Conservation (phyloP, 73 alveolate species). For the Loxodes magnus region DNA sequence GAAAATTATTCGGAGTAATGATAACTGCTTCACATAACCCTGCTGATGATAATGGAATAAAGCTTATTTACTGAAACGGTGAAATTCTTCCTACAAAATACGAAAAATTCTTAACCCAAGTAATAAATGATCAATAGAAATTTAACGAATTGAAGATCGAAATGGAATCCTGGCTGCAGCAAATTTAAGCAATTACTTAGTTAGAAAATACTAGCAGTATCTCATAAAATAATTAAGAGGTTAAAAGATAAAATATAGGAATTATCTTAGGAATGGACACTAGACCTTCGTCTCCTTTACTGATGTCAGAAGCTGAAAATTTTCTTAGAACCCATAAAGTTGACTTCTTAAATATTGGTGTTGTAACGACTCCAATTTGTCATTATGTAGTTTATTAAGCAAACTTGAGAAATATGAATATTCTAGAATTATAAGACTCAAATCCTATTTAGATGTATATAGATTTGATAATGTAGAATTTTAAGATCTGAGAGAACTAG, state of each 20-base stretch:
- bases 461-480: too few species aligned
- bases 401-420: conserved; percentile 11
- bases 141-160: conserved; percentile 20
- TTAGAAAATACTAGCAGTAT: conserved; percentile 16
- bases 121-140: too few species aligned
- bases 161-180: conserved; percentile 16
- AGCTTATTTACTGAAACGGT: conserved; percentile 65
- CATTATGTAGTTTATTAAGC: conserved; percentile 22
- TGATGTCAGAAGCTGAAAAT: too few species aligned
- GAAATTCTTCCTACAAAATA: conserved; percentile 57
- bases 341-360: conserved; percentile 28
- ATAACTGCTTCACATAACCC: conserved; percentile 90
- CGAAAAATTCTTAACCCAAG: conserved; percentile 52
- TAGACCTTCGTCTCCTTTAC: conserved; percentile 39
- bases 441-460: conserved; percentile 1
- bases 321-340: too few species aligned
- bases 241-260: conserved; percentile 31
- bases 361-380: conserved; percentile 65
- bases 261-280: too few species aligned
- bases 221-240: conserved; percentile 8
- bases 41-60: conserved; percentile 70
- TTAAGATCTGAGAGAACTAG: conserved; percentile 12
- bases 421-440: too few species aligned
- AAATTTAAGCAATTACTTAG: conserved; percentile 15
- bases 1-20: conserved; percentile 72